Conservation (phyloP, 805 yeast species). For the Ogataea naganishii region DNA sequence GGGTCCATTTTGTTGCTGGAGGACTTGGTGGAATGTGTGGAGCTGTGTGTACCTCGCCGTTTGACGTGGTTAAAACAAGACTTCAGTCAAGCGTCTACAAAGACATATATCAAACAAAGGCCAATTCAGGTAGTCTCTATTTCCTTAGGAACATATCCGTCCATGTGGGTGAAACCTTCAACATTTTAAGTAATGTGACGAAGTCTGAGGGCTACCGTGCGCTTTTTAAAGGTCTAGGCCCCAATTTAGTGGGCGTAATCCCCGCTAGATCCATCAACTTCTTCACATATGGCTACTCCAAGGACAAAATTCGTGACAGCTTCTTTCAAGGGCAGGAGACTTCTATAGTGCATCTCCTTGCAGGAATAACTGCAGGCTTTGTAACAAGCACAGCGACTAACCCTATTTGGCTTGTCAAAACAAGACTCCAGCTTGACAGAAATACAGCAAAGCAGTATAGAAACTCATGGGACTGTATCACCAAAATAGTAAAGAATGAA, state of each 20-base stretch:
- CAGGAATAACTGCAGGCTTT: slow-evolving; percentile 89
- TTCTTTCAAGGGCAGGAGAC: slow-evolving; percentile 72
- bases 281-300: slow-evolving; percentile 92
- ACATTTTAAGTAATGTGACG: slow-evolving; percentile 62
- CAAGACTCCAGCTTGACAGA: slow-evolving; percentile 87
- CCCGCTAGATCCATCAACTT: slow-evolving; percentile 97
- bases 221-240: slow-evolving; percentile 90
- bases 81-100: slow-evolving; percentile 82
- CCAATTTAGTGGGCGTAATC: slow-evolving; percentile 93
- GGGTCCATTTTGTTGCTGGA: slow-evolving; percentile 87
- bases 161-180: slow-evolving; percentile 79
- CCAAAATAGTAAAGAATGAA: slow-evolving; percentile 60
- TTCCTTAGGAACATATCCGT: slow-evolving; percentile 29
- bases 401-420: slow-evolving; percentile 96
- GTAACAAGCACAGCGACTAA: slow-evolving; percentile 94
- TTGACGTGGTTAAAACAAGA: slow-evolving; percentile 93
- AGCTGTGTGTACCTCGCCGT: slow-evolving; percentile 86
- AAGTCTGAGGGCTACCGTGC: slow-evolving; percentile 75
- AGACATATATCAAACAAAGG: slow-evolving; percentile 38
- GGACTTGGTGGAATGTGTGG: slow-evolving; percentile 98
- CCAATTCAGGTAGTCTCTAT: slow-evolving; percentile 11
- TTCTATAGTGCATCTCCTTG: slow-evolving; percentile 74
- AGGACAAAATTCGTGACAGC: slow-evolving; percentile 57
- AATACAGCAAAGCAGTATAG: slow-evolving; percentile 54
- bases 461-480: slow-evolving; percentile 79